Evolutionary conservation across 139 green algal species (phyloP).

Genomic region (Gonium pectorale): DNA sequence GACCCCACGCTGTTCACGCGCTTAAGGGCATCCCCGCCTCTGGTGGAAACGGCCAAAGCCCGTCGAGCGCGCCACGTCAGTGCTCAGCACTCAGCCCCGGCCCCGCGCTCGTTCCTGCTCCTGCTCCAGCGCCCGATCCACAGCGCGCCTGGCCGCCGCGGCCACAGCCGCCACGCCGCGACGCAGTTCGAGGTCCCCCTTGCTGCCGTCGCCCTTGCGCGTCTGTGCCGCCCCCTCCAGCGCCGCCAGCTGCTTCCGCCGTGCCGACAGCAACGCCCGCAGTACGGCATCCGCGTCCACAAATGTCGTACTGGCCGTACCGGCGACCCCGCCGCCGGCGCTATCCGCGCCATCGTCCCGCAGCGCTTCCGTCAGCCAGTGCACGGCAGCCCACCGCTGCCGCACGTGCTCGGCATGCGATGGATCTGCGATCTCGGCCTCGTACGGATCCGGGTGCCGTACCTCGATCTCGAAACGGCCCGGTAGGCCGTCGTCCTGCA

Average conservation of each 20-base stretch:
- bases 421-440: too few species aligned
- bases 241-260: neutral
- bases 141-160: neutral
- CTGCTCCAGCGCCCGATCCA: conserved; percentile 8
- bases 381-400: conserved; percentile 10
- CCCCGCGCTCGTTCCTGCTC: too few species aligned
- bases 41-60: too few species aligned
- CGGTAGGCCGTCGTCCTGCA: neutral
- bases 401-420: neutral
- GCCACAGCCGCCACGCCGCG: conserved; percentile 1
- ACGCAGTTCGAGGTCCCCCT: neutral
- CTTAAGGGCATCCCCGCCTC: too few species aligned
- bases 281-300: neutral
- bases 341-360: neutral
- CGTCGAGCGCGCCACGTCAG: too few species aligned
- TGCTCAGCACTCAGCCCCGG: too few species aligned
- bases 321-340: neutral
- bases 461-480: neutral
- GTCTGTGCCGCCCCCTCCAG: neutral
- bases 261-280: neutral
- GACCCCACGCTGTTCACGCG: too few species aligned
- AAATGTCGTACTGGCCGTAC: too few species aligned
- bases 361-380: conserved; percentile 1
- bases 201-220: neutral
- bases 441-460: neutral